Conservation (phyloP, 805 yeast species). For the Gaillardinia entomophila region DNA sequence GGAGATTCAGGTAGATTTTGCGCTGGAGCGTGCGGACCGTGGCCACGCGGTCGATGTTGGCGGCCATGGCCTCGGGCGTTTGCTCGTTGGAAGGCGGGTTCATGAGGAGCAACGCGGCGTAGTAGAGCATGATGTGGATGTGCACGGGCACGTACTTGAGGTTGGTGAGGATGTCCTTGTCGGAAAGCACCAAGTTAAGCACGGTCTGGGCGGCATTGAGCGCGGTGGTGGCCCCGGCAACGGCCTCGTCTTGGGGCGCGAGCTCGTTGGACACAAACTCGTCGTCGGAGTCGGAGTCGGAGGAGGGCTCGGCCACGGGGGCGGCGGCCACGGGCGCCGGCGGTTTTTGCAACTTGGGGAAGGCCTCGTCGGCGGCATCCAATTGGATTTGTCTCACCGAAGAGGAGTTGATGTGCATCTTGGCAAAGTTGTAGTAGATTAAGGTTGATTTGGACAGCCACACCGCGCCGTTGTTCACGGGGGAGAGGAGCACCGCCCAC, state of each 20-base stretch:
- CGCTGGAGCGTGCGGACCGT: constrained; percentile 40
- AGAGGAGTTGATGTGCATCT: constrained; percentile 60
- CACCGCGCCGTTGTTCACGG: constrained; percentile 46
- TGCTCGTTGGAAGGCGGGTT: constrained; percentile 38
- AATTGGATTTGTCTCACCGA: constrained; percentile 40
- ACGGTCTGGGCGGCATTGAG: constrained; percentile 60
- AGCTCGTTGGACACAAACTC: constrained; percentile 27
- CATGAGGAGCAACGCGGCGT: constrained; percentile 53
- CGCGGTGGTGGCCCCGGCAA: constrained; percentile 45
- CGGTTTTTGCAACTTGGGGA: constrained; percentile 29
- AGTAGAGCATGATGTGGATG: constrained; percentile 65
- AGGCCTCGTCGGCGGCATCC: constrained; percentile 16
- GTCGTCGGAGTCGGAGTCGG: constrained; percentile 19
- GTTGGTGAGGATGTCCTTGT: constrained; percentile 50
- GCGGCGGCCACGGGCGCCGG: background rate
- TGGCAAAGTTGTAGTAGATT: constrained; percentile 68
- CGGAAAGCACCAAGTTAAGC: constrained; percentile 51
- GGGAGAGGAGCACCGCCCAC: constrained; percentile 66
- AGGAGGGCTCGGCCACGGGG: constrained; percentile 1
- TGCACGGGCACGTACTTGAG: constrained; percentile 66
- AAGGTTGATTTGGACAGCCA: constrained; percentile 71
- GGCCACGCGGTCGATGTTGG: background rate
- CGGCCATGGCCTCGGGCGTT: constrained; percentile 28
- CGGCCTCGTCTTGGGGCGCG: constrained; percentile 26
- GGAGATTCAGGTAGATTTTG: constrained; percentile 39